phyloP scores from a whole-genome alignment of 164 flowering plant species.

The Houttuynia cordata region DNA sequence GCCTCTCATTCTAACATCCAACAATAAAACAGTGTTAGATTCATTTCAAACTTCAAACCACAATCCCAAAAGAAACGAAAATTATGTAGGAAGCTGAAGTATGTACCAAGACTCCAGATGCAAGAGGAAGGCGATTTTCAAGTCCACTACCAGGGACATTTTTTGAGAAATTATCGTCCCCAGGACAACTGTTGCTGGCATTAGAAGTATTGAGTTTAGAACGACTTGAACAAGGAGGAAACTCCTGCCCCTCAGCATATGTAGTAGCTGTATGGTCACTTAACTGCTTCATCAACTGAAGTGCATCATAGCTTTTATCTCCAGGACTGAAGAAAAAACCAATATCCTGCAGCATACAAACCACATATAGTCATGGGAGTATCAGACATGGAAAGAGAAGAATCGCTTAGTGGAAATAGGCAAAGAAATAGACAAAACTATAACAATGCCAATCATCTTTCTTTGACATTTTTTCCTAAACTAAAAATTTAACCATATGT shows the following conservation, averaged over 20 bases:
- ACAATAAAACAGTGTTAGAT: background rate
- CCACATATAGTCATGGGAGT: too few species aligned
- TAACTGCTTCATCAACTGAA: conserved; percentile 74
- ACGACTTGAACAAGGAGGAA: conserved; percentile 51
- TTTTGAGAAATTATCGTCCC: conserved; percentile 8
- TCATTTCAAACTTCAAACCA: background rate
- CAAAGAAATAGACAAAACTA: too few species aligned
- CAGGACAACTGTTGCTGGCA: conserved; percentile 15
- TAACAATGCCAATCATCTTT: too few species aligned
- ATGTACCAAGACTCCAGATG: conserved; percentile 37
- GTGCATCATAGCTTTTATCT: conserved; percentile 70
- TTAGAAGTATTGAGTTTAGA: conserved; percentile 20
- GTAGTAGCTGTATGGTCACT: conserved; percentile 67
- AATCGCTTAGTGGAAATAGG: too few species aligned
- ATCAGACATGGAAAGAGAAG: too few species aligned
- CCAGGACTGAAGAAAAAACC: conserved; percentile 67
- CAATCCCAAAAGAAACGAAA: background rate
- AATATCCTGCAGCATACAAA: conserved; percentile 43
- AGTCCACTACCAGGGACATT: conserved; percentile 16
- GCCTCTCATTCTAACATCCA: conserved; percentile 31
- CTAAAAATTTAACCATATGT: too few species aligned
- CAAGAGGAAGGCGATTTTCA: conserved; percentile 15
- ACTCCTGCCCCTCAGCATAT: conserved; percentile 66
- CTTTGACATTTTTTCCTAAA: too few species aligned
- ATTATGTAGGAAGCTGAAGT: background rate